These are phyloP conservation scores for Naegleria lovaniensis DNA, from an alignment of 208 protist species.

Conservation along the genomic window DNA sequence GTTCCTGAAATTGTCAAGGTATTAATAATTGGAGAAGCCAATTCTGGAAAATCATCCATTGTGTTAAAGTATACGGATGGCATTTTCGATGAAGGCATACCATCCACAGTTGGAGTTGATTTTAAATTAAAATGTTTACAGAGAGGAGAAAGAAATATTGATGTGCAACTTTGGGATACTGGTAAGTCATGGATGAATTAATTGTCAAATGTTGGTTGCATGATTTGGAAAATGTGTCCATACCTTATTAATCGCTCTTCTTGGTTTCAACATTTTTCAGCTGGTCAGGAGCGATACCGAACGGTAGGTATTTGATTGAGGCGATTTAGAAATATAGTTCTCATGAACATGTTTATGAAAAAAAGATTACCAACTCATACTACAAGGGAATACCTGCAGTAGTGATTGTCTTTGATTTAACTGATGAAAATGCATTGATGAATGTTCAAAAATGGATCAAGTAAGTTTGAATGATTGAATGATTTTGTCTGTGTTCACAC, in stretches of 20 bases:
- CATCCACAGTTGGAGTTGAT: not conserved
- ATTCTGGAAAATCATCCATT: not conserved
- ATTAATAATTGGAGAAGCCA: not conserved
- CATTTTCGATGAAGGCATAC: not conserved
- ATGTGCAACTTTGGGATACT: not conserved
- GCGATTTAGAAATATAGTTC: not conserved
- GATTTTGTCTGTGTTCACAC: not conserved
- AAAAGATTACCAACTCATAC: not conserved
- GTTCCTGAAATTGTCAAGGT: not conserved
- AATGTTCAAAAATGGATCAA: slow-evolving; percentile 15
- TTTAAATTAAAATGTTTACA: not conserved
- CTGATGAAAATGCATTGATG: not conserved
- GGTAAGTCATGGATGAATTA: too few relatives aligned
- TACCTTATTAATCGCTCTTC: too few relatives aligned
- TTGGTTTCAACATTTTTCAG: too few relatives aligned
- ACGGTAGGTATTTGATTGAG: not conserved
- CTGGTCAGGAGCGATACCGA: not conserved
- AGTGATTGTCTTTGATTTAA: not conserved
- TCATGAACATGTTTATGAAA: not conserved
- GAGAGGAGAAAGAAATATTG: not conserved
- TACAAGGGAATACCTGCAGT: not conserved
- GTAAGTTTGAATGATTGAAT: not conserved
- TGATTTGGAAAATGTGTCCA: too few relatives aligned
- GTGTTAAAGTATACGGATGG: not conserved
- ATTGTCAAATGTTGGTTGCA: too few relatives aligned